Conservation (phyloP, 108 stramenopile genomes). For the Conticribra guillardii region DNA sequence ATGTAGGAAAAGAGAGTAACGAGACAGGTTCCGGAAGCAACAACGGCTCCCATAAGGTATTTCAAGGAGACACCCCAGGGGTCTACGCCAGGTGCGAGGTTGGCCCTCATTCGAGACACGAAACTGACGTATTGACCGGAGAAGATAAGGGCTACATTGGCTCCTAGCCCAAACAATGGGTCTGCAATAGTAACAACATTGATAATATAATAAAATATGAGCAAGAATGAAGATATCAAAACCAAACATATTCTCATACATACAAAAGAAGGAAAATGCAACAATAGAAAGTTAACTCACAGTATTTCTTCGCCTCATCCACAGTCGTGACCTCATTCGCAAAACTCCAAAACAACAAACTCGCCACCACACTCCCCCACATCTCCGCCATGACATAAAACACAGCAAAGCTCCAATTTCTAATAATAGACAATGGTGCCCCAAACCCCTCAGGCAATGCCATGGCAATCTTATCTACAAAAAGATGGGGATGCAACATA, state of each 20-base stretch:
- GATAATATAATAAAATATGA: too few relatives aligned
- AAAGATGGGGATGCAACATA: constrained; percentile 89
- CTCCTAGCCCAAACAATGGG: constrained; percentile 95
- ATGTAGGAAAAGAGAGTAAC: constrained; percentile 86
- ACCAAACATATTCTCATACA: too few relatives aligned
- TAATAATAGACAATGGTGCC: constrained; percentile 82
- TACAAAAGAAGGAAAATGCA: constrained; percentile 5
- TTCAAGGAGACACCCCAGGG: constrained; percentile 92
- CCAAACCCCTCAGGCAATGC: constrained; percentile 77
- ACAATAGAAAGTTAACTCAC: constrained; percentile 53
- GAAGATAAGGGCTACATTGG: constrained; percentile 96
- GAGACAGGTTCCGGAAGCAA: constrained; percentile 82
- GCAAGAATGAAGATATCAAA: too few relatives aligned
- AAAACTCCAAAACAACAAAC: constrained; percentile 97
- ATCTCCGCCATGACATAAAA: constrained; percentile 99
- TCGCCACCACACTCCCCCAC: constrained; percentile 96
- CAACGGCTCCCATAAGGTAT: constrained; percentile 94
- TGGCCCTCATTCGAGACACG: constrained; percentile 84
- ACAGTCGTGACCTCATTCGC: constrained; percentile 98
- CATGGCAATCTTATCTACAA: constrained; percentile 73
- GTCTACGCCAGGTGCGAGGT: constrained; percentile 88
- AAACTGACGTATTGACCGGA: constrained; percentile 95
- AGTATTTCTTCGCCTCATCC: constrained; percentile 96
- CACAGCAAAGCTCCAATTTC: constrained; percentile 96
- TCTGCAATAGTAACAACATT: too few relatives aligned